Evolutionary conservation across 257 asterid species (phyloP).

Genomic region (Nicotiana knightiana): DNA sequence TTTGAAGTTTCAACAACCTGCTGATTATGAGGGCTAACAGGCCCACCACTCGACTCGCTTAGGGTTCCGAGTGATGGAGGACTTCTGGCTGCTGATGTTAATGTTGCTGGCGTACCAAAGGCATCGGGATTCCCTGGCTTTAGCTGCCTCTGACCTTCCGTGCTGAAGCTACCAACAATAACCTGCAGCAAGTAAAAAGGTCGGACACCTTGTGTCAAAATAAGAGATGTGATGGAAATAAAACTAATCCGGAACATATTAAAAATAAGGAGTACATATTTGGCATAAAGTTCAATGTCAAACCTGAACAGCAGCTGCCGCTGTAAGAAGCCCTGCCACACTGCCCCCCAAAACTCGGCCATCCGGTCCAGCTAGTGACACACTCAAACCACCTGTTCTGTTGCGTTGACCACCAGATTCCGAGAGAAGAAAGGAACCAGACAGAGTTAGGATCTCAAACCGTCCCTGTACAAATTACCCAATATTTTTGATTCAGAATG

Average conservation of each 20-base stretch:
- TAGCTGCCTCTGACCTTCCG: neutral
- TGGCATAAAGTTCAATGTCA: neutral
- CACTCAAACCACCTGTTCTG: constrained; percentile 15
- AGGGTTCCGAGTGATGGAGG: constrained; percentile 15
- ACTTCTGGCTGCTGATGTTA: constrained; percentile 3
- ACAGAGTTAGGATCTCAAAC: constrained; percentile 15
- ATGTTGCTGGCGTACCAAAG: neutral
- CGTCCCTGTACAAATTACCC: constrained; percentile 10
- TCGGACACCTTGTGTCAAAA: neutral
- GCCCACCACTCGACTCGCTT: constrained; percentile 14
- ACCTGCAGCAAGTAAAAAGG: constrained; percentile 6
- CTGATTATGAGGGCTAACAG: constrained; percentile 7
- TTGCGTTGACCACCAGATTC: constrained; percentile 15
- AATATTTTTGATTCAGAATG: neutral
- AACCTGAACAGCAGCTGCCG: constrained; percentile 14
- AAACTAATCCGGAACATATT: neutral
- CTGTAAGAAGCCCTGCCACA: constrained; percentile 17
- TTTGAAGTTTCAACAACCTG: neutral
- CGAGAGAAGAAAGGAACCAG: constrained; percentile 13
- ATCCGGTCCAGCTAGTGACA: constrained; percentile 12
- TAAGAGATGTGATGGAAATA: neutral
- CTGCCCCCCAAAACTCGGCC: constrained; percentile 13
- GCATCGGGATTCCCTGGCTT: neutral
- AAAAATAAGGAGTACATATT: too few relatives aligned
- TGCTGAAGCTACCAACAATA: constrained; percentile 16